These are phyloP conservation scores for Rhododendron mucronatum DNA, from an alignment of 148 eudicot genomes.

Conservation along the genomic window DNA sequence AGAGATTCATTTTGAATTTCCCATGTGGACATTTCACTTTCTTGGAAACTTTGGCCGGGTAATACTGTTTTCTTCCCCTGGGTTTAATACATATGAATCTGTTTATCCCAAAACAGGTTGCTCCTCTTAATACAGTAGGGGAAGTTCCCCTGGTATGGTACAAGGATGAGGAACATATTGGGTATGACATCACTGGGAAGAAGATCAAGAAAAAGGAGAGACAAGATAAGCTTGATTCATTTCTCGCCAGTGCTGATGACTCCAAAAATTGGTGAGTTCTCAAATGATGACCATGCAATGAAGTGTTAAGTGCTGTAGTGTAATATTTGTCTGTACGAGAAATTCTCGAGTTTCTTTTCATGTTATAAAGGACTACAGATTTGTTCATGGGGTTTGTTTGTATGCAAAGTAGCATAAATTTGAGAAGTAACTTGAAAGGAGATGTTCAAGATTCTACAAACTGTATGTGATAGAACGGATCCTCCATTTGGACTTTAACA, in stretches of 20 bases:
- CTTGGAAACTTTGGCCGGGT: background rate
- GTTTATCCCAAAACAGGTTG: conserved; percentile 44
- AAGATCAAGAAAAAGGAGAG: conserved; percentile 87
- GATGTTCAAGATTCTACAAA: background rate
- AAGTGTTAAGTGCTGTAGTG: background rate
- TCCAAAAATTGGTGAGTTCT: conserved; percentile 64
- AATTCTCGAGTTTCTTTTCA: background rate
- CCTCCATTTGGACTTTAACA: background rate
- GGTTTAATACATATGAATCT: conserved; percentile 2
- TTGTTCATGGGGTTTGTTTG: background rate
- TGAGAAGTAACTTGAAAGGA: no score
- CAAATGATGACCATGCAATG: background rate
- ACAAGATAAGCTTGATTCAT: conserved; percentile 54
- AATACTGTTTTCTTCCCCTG: background rate
- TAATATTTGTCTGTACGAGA: background rate
- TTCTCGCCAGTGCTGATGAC: conserved; percentile 73
- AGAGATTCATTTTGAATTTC: background rate
- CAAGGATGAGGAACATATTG: conserved; percentile 92
- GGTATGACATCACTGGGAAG: conserved; percentile 78
- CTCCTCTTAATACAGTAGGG: conserved; percentile 87
- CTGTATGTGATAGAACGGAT: background rate
- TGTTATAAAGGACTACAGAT: background rate
- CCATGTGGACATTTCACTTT: background rate
- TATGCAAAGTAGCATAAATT: background rate
- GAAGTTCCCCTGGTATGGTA: conserved; percentile 91